Evolutionary conservation across 2,329 filamentous ascomycete genomes (phyloP).

Genomic region (Fusarium sp.): DNA sequence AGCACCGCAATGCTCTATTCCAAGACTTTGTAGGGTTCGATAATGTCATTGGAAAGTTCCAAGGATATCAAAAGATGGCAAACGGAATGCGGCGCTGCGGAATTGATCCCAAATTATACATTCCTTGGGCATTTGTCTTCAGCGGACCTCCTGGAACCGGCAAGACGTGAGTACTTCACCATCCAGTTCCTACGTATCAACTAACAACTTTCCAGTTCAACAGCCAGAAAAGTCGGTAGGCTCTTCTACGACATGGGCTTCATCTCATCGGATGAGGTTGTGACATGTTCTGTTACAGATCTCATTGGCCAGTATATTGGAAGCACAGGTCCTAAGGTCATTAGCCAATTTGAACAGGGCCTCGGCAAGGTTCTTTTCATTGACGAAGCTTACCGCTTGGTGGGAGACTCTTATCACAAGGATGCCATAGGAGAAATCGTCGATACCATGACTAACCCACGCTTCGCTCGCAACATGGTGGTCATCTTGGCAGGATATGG

Average conservation of each 20-base stretch:
- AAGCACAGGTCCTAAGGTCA: background rate
- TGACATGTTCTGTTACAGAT: background rate
- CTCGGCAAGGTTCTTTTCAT: background rate
- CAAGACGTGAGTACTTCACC: background rate
- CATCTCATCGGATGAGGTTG: background rate
- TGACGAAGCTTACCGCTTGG: background rate
- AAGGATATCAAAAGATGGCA: background rate
- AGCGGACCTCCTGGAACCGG: background rate
- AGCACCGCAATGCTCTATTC: background rate
- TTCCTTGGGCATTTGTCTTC: background rate
- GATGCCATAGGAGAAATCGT: background rate
- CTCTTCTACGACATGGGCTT: background rate
- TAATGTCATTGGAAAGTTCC: background rate
- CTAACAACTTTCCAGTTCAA: background rate
- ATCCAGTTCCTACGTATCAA: background rate
- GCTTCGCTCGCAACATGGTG: background rate
- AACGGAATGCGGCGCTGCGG: background rate
- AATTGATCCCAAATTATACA: background rate
- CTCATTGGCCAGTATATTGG: background rate
- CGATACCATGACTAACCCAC: background rate
- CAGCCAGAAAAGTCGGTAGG: background rate
- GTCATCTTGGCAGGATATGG: background rate
- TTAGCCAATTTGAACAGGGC: background rate
- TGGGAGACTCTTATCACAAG: background rate
- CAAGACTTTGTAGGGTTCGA: background rate